Percentiles rank a stretch among this genome's conserved stretches.
Evolutionary conservation across 441 rosid species (phyloP).

Genomic region (Gossypium gossypioides): DNA sequence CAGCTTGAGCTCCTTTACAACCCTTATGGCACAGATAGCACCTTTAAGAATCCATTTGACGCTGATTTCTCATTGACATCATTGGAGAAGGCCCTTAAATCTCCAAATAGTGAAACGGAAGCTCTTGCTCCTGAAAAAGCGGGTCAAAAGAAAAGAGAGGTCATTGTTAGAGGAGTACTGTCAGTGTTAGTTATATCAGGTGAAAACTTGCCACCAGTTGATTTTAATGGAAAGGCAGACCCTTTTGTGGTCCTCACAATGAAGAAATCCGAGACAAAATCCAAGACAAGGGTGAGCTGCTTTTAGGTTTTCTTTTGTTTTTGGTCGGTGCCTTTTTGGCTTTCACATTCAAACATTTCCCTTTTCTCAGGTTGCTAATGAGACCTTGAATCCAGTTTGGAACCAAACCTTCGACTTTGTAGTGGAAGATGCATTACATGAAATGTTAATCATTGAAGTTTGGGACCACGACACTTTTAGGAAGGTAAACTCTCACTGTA

Average conservation of each 20-base stretch:
- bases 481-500: slow-evolving; percentile 41
- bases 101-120: slow-evolving; percentile 24
- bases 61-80: slow-evolving; percentile 50
- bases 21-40: slow-evolving; percentile 56
- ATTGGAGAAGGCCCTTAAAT: slow-evolving; percentile 58
- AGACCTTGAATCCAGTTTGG: slow-evolving; percentile 71
- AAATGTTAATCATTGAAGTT: slow-evolving; percentile 54
- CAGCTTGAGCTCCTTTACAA: slow-evolving; percentile 75
- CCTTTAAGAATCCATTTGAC: slow-evolving; percentile 46
- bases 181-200: slow-evolving; percentile 72
- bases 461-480: slow-evolving; percentile 75
- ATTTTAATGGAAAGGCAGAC: slow-evolving; percentile 84
- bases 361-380: slow-evolving; percentile 42
- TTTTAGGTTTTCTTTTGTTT: background rate
- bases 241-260: slow-evolving; percentile 61
- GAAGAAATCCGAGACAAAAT: slow-evolving; percentile 63
- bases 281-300: slow-evolving; percentile 63
- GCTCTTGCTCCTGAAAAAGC: slow-evolving; percentile 16
- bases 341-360: background rate
- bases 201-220: slow-evolving; percentile 63
- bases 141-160: slow-evolving; percentile 45
- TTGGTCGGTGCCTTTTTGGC: background rate
- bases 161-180: slow-evolving; percentile 84
- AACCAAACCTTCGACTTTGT: slow-evolving; percentile 72
- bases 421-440: slow-evolving; percentile 73